phyloP scores from a whole-genome alignment of 192 early-diverging fungal genomes.

The Kickxella alabastrina region DNA sequence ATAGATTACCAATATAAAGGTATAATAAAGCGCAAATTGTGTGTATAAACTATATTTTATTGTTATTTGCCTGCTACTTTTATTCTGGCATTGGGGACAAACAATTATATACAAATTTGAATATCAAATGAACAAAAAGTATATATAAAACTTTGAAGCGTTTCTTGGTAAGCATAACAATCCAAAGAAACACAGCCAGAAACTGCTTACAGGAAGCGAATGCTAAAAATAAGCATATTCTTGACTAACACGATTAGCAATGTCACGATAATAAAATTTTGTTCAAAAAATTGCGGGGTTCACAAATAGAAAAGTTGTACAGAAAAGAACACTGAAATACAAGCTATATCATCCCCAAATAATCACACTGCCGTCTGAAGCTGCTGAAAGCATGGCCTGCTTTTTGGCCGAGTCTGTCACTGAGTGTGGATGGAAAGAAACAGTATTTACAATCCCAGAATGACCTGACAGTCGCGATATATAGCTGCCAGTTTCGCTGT shows the following conservation, averaged over 20 bases:
- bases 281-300: too few species aligned
- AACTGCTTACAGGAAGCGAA: background rate
- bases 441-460: slow-evolving; percentile 34
- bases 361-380: slow-evolving; percentile 37
- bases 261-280: too few species aligned
- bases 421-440: slow-evolving; percentile 27
- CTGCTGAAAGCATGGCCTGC: slow-evolving; percentile 31
- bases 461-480: slow-evolving; percentile 22
- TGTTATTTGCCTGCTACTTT: background rate
- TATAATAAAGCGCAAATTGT: background rate
- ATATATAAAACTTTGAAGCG: background rate
- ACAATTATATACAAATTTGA: background rate
- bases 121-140: background rate
- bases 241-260: too few species aligned
- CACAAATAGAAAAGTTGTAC: too few species aligned
- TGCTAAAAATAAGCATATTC: slow-evolving; percentile 10
- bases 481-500: slow-evolving; percentile 8
- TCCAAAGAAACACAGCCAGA: background rate
- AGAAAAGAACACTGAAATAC: too few species aligned
- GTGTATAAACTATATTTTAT: background rate
- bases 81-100: background rate
- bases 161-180: background rate
- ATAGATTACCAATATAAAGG: background rate
- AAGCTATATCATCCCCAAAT: slow-evolving; percentile 27
- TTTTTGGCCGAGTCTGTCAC: slow-evolving; percentile 3